These are phyloP conservation scores for Fusarium lateritium DNA, from an alignment of 2,329 filamentous ascomycete genomes.

Conservation along the genomic window DNA sequence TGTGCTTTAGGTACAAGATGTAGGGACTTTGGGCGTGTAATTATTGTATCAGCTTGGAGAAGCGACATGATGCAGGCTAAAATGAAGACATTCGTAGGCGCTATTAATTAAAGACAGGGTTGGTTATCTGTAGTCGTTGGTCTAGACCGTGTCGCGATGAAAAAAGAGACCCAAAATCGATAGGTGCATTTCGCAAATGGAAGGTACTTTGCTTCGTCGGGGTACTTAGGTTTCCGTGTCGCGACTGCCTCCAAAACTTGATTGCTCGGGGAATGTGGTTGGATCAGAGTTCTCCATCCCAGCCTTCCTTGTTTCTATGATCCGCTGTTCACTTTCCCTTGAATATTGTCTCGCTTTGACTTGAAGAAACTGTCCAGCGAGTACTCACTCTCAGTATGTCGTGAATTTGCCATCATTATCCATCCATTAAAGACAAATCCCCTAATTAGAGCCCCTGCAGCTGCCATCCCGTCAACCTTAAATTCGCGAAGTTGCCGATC, in stretches of 20 bases:
- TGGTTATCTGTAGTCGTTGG: not conserved
- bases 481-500: conserved; percentile 37
- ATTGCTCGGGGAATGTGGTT: conserved; percentile 37
- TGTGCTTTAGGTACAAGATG: not conserved
- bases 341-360: not conserved
- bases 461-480: conserved; percentile 43
- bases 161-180: conserved; percentile 12
- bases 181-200: conserved; percentile 29
- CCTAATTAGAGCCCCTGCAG: conserved; percentile 39
- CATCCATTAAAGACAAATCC: not conserved
- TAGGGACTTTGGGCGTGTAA: not conserved
- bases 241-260: conserved; percentile 35
- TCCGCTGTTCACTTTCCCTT: not conserved
- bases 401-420: conserved; percentile 6
- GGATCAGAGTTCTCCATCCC: conserved; percentile 21
- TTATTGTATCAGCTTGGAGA: not conserved
- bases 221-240: conserved; percentile 12
- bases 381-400: not conserved
- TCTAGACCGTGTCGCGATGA: conserved; percentile 19
- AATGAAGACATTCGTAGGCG: conserved; percentile 1
- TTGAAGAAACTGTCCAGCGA: not conserved
- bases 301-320: conserved; percentile 34
- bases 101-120: not conserved
- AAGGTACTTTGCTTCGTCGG: conserved; percentile 18
- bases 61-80: not conserved